These are phyloP conservation scores for Candida succiphila DNA, from an alignment of 805 yeast genomes.

Conservation along the genomic window DNA sequence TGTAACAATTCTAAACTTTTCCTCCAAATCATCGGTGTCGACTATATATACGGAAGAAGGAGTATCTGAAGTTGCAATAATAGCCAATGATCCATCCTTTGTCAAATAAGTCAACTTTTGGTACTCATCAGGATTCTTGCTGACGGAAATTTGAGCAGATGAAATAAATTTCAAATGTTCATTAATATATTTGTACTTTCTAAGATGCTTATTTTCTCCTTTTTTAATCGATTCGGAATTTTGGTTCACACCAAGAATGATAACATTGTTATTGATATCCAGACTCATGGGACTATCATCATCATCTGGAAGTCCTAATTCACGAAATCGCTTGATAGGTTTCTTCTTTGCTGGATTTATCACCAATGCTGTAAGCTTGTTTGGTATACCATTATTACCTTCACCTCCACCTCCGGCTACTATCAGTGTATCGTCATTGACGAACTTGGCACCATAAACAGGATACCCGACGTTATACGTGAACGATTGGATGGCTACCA, in stretches of 20 bases:
- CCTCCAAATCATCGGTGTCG: constrained; percentile 43
- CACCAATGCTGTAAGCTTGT: constrained; percentile 61
- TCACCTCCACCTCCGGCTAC: constrained; percentile 96
- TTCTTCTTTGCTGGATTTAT: constrained; percentile 42
- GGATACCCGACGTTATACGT: constrained; percentile 52
- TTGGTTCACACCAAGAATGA: constrained; percentile 73
- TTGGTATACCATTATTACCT: constrained; percentile 81
- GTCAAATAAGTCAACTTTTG: constrained; percentile 54
- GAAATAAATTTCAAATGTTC: constrained; percentile 53
- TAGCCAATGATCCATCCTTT: constrained; percentile 51
- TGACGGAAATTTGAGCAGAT: constrained; percentile 47
- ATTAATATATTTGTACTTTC: constrained; percentile 51
- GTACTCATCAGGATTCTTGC: constrained; percentile 43
- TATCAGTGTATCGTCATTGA: constrained; percentile 47
- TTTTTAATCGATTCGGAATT: constrained; percentile 44
- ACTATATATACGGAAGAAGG: constrained; percentile 60
- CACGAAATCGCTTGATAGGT: constrained; percentile 50
- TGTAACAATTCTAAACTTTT: constrained; percentile 44
- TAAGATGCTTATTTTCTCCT: constrained; percentile 60
- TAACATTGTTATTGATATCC: constrained; percentile 42
- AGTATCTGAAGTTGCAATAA: constrained; percentile 54
- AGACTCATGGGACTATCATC: constrained; percentile 89
- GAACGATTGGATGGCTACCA: constrained; percentile 15
- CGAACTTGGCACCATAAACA: constrained; percentile 67
- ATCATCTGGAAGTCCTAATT: constrained; percentile 36